Base-by-base conservation (phyloP, 352 stramenopile species). In the Phytophthora aleatoria region DNA sequence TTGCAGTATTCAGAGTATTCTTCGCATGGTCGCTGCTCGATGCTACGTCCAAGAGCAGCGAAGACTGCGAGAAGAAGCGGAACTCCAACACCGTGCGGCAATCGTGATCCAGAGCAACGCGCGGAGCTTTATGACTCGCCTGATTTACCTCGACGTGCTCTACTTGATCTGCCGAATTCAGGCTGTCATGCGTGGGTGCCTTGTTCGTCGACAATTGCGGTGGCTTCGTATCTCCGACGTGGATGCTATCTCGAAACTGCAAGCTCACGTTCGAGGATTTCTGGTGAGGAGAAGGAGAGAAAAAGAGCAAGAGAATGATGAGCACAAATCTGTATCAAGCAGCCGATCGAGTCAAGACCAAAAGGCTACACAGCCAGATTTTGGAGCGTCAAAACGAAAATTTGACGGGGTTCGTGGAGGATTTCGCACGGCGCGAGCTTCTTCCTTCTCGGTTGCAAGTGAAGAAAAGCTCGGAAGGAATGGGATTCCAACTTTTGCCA, bases 111-210 rank as follows among this genome's bases (percentile, higher is more conserved):
- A 95, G 58, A 60, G 72, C 31, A 83, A 79, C 27, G 64, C 56
- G 4, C 79, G 80, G 7, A 66, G 64, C 12, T 88, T 83, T 43
- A 73, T 92, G 56, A 91, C 83, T 9, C 77, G 85, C 7, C 65
- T 90, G n/a, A 90, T 91, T 39, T 95, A 91, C 52, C 67, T 92
- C 35, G 83, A 94, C 50, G 79, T 94, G 8, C 63, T 93, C n/a
- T 90, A 90, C 52, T 66, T 90, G 41, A 79, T 94, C 41, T 85
- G 78, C n/a, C 83, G 85, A 10, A 91, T 95, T 35, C 87, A 94
- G 59, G 83, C 83, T 1, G 71, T 73, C 1, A 81, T 81, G n/a
- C 83, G 87, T 9, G 85, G 83, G 4, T 89, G 74, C 47, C 67
- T 94, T 24, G 74, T 87, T 5, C 81, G 86, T 7, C 77, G 74